Conservation (phyloP, 306 rosid genomes). For the Boehmeria nivea region DNA sequence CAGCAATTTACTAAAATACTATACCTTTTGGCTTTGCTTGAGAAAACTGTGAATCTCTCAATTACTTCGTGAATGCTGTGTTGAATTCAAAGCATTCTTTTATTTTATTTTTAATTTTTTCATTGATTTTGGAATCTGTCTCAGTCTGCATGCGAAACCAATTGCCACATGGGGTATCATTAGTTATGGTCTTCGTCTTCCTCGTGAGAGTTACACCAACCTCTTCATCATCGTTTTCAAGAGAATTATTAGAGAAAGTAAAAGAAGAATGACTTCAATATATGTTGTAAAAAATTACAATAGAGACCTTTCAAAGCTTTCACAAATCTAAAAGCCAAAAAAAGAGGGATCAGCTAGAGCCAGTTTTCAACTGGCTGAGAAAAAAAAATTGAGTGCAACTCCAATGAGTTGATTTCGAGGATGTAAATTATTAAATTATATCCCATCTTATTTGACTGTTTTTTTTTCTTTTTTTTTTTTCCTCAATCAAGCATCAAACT, state of each 20-base stretch:
- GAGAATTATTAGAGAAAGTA: slow-evolving; percentile 10
- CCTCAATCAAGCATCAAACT: not conserved
- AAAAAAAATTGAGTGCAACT: not conserved
- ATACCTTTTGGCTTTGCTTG: not conserved
- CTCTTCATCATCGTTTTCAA: slow-evolving; percentile 7
- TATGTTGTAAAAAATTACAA: too few relatives aligned
- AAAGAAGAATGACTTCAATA: too few relatives aligned
- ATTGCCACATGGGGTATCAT: slow-evolving; percentile 17
- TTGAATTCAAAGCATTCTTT: slow-evolving; percentile 8
- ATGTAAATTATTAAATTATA: not conserved
- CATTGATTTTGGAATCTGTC: not conserved
- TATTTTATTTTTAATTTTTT: not conserved
- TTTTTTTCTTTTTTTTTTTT: not conserved
- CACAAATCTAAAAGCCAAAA: not conserved
- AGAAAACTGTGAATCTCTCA: not conserved
- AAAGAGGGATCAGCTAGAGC: slow-evolving; percentile 4
- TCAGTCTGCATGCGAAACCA: not conserved
- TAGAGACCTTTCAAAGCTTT: slow-evolving; percentile 1
- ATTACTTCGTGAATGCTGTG: not conserved
- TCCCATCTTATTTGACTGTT: not conserved
- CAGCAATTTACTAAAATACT: not conserved
- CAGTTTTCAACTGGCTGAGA: not conserved
- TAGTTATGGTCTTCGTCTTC: not conserved
- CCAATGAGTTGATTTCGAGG: slow-evolving; percentile 1
- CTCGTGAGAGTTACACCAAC: slow-evolving; percentile 12